Evolutionary conservation across 2,329 filamentous ascomycete species (phyloP).

Genomic region (Diaporthe vexans): DNA sequence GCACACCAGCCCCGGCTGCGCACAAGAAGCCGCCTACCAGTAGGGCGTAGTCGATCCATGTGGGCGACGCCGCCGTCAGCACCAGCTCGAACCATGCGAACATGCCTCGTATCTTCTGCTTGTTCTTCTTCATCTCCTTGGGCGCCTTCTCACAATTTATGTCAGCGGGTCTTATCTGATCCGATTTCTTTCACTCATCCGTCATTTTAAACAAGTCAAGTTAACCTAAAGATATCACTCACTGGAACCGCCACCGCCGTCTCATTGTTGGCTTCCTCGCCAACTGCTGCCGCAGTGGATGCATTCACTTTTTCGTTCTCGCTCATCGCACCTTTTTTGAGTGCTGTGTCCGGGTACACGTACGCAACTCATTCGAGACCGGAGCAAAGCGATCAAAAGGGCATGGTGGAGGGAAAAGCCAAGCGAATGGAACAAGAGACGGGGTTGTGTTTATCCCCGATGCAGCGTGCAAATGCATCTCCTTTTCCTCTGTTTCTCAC

Average conservation of each 20-base stretch:
- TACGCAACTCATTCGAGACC: not conserved
- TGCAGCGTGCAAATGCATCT: not conserved
- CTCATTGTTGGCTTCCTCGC: not conserved
- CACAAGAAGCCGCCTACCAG: slow-evolving; percentile 2
- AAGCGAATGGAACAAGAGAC: not conserved
- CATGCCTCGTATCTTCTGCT: not conserved
- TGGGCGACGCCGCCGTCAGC: slow-evolving; percentile 3
- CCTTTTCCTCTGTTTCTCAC: not conserved
- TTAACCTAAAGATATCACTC: not conserved
- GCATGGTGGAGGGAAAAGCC: not conserved
- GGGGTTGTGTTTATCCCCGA: not conserved
- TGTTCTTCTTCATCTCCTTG: not conserved
- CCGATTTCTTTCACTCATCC: not conserved
- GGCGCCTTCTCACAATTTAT: not conserved
- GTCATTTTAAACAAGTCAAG: not conserved
- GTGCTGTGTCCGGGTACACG: not conserved
- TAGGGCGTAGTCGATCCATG: not conserved
- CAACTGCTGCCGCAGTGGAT: not conserved
- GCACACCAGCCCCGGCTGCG: not conserved
- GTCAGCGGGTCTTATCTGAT: slow-evolving; percentile 1
- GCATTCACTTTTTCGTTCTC: not conserved
- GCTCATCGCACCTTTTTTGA: not conserved
- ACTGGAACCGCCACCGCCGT: not conserved
- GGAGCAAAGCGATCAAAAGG: not conserved
- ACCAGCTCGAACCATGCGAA: slow-evolving; percentile 10